These are phyloP conservation scores for Geopyxis carbonaria DNA, from an alignment of 495 filamentous ascomycete species.

Conservation along the genomic window DNA sequence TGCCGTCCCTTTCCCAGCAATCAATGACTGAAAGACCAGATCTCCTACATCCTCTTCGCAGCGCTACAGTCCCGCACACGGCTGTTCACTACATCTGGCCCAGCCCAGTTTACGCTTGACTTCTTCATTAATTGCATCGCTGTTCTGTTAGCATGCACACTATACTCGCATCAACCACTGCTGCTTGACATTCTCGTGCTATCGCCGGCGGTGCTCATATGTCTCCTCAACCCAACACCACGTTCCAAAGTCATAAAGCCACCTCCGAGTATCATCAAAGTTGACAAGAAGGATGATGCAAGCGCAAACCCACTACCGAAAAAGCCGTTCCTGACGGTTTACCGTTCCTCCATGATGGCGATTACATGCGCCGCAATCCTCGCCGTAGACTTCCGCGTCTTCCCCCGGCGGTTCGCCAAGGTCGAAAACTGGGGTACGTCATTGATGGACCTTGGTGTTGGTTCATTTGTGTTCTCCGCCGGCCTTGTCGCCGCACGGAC, in stretches of 20 bases:
- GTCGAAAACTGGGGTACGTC: conserved; percentile 97
- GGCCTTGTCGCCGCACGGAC: conserved; percentile 82
- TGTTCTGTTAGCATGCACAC: conserved; percentile 65
- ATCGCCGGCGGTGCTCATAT: conserved; percentile 47
- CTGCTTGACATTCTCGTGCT: conserved; percentile 62
- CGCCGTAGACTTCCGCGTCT: conserved; percentile 89
- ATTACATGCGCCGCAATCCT: conserved; percentile 82
- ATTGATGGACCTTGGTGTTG: conserved; percentile 93
- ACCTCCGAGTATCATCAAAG: conserved; percentile 11
- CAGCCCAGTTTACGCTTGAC: conserved; percentile 52
- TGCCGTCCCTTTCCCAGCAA: conserved; percentile 1
- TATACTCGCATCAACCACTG: conserved; percentile 61
- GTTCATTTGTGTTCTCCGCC: conserved; percentile 90
- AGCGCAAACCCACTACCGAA: conserved; percentile 41
- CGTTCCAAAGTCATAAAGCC: conserved; percentile 19
- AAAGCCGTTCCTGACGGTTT: conserved; percentile 81
- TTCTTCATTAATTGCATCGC: conserved; percentile 72
- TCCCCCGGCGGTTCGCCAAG: conserved; percentile 89
- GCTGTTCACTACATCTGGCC: conserved; percentile 62
- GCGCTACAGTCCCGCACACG: conserved; percentile 70
- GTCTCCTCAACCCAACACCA: conserved; percentile 29
- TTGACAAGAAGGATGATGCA: conserved; percentile 17
- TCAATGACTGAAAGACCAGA: conserved; percentile 32
- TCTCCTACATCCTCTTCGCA: conserved; percentile 73
- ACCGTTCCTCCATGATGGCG: conserved; percentile 83